A percentile compares a stretch with the other conserved stretches of the same genome.
Evolutionary conservation across 495 filamentous ascomycete genomes (phyloP).

Genomic region (Staphylotrichum tortipilum): DNA sequence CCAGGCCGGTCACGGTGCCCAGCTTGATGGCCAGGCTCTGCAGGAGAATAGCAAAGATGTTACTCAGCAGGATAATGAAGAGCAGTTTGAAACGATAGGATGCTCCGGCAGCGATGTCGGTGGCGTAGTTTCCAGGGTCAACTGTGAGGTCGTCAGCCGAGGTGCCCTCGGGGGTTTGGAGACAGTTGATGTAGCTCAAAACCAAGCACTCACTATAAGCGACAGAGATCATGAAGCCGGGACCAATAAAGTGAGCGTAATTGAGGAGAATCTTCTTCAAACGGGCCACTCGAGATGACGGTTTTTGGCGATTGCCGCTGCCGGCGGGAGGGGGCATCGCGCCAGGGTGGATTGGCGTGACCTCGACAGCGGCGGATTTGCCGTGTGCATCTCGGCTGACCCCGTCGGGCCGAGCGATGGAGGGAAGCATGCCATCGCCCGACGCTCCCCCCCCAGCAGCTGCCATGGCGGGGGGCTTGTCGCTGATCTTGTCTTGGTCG

Average conservation of each 20-base stretch:
- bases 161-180: not conserved
- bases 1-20: conserved; percentile 24
- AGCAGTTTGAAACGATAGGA: conserved; percentile 24
- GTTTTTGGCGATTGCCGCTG: not conserved
- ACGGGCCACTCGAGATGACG: conserved; percentile 9
- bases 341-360: no score
- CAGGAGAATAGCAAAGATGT: conserved; percentile 26
- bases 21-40: conserved; percentile 25
- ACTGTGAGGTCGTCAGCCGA: not conserved
- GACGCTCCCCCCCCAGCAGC: no score
- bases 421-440: no score
- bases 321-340: no score
- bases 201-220: conserved; percentile 50
- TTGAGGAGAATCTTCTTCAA: conserved; percentile 42
- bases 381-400: no score
- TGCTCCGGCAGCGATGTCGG: conserved; percentile 23
- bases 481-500: no score
- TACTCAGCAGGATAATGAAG: conserved; percentile 26
- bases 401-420: no score
- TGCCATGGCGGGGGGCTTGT: no score
- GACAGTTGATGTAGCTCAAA: no score
- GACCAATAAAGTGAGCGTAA: conserved; percentile 71
- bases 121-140: conserved; percentile 29
- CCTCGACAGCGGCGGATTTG: no score
- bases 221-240: conserved; percentile 76